Base-by-base conservation (phyloP, 768 basidiomycete species). In the Dioszegia hungarica region DNA sequence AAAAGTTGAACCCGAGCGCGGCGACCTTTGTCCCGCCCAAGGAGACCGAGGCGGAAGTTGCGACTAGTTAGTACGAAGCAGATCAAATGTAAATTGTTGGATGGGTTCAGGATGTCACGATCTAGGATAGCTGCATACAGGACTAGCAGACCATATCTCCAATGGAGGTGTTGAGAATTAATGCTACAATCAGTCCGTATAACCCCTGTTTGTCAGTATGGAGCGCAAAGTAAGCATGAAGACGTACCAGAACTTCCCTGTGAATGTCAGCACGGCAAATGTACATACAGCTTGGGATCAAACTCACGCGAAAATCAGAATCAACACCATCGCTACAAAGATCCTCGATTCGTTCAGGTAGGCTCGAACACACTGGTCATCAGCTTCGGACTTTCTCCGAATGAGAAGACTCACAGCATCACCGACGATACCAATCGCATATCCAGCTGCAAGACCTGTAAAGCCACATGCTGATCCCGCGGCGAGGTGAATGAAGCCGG, bases 311-410 rank as follows among this genome's bases (percentile, higher is more conserved):
- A 77, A 77, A 66, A 77, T 77, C 46, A 98, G 84, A 62, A 98
- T 93, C 38, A 98, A 85, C 19, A 98, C 90, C 93, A 97, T 97
- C 6, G 86, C 81, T 20, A 97, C 93, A 72, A 93, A 97, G 25
- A 97, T 85, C 73, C 84, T 86, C 60, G 86, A 86, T 78, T 95
- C 92, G 67, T 90, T 83, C 24, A 95, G 83, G 72, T 90, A 95
- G 60, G 90, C 90, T 57, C 91, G 83, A 15, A 92, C 90, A 67
- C 90, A 92, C 89, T 92, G 11, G 31, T 22, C 12, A 49, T 29
- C 37, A 17, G n/a, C 48, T 11, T 24, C 27, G 15, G 14, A 6
- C 17, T n/a, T 17, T 17, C 5, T 22, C 20, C 1, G 34, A 15
- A 28, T 11, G 12, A 27, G 4, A 12, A 22, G 27, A 81, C 89